Conservation (phyloP, 1,284 basidiomycete genomes). For the Irpex lacteus region DNA sequence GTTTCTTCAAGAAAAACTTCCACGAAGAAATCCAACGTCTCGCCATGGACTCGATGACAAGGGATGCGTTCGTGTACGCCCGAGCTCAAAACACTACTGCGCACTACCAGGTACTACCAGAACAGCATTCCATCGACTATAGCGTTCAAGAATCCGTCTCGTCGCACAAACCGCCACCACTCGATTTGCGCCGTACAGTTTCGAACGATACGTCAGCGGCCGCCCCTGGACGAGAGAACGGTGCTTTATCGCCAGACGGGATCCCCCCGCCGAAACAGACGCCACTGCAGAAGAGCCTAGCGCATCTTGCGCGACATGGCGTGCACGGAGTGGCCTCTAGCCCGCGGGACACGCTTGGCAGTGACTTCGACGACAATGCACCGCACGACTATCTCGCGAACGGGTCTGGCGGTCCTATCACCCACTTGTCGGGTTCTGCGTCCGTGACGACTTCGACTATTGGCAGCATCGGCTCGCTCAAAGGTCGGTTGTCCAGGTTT, state of each 20-base stretch:
- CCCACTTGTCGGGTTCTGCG: slow-evolving; percentile 27
- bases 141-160: neutral
- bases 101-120: slow-evolving; percentile 6
- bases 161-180: slow-evolving; percentile 7
- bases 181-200: slow-evolving; percentile 25
- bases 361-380: slow-evolving; percentile 63
- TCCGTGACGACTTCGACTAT: slow-evolving; percentile 33
- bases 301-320: slow-evolving; percentile 75
- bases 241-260: slow-evolving; percentile 20
- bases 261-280: slow-evolving; percentile 53
- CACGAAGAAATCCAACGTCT: slow-evolving; percentile 80
- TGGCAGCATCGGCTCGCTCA: slow-evolving; percentile 38
- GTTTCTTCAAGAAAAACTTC: slow-evolving; percentile 89
- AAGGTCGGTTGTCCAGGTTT: slow-evolving; percentile 63
- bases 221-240: slow-evolving; percentile 31
- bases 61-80: slow-evolving; percentile 22
- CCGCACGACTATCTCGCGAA: slow-evolving; percentile 72
- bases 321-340: slow-evolving; percentile 76
- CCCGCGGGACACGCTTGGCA: slow-evolving; percentile 55
- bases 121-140: slow-evolving; percentile 8
- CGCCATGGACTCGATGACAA: slow-evolving; percentile 37
- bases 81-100: slow-evolving; percentile 12
- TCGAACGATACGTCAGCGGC: slow-evolving; percentile 39
- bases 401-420: slow-evolving; percentile 30
- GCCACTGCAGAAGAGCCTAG: slow-evolving; percentile 72